phyloP scores from a whole-genome alignment of 169 alveolate genomes.

The Blepharisma undulans region DNA sequence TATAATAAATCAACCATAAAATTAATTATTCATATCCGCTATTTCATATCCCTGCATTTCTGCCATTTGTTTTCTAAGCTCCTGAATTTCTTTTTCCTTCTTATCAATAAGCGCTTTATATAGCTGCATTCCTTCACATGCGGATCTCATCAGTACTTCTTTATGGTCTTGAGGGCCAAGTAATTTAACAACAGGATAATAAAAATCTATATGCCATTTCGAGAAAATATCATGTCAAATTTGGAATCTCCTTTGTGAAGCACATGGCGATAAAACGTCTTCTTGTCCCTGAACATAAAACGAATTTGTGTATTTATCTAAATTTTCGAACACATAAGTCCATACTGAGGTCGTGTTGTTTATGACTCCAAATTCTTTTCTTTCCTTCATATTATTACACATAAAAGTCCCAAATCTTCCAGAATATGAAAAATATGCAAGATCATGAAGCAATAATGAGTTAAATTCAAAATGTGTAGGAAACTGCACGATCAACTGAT shows the following conservation, averaged over 20 bases:
- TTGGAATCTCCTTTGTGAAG: not conserved
- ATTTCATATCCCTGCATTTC: slow-evolving; percentile 10
- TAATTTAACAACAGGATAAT: not conserved
- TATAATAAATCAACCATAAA: not conserved
- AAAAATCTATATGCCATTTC: slow-evolving; percentile 22
- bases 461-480: slow-evolving; percentile 45
- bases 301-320: slow-evolving; percentile 24
- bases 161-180: slow-evolving; percentile 7
- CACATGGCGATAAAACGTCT: not conserved
- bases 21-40: not conserved
- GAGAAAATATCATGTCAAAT: slow-evolving; percentile 32
- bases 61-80: not conserved
- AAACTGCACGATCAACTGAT: slow-evolving; percentile 25
- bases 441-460: not conserved
- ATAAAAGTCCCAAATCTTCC: slow-evolving; percentile 40
- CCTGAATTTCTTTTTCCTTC: slow-evolving; percentile 24
- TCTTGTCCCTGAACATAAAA: slow-evolving; percentile 34
- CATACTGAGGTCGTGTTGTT: slow-evolving; percentile 18
- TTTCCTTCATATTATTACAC: slow-evolving; percentile 4
- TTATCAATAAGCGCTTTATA: slow-evolving; percentile 6
- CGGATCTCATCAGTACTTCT: slow-evolving; percentile 31
- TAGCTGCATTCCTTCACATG: slow-evolving; percentile 36
- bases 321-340: slow-evolving; percentile 14
- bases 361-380: not conserved
- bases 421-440: not conserved